Conservation (phyloP, 2,329 filamentous ascomycete genomes). For the Talaromyces sp. region DNA sequence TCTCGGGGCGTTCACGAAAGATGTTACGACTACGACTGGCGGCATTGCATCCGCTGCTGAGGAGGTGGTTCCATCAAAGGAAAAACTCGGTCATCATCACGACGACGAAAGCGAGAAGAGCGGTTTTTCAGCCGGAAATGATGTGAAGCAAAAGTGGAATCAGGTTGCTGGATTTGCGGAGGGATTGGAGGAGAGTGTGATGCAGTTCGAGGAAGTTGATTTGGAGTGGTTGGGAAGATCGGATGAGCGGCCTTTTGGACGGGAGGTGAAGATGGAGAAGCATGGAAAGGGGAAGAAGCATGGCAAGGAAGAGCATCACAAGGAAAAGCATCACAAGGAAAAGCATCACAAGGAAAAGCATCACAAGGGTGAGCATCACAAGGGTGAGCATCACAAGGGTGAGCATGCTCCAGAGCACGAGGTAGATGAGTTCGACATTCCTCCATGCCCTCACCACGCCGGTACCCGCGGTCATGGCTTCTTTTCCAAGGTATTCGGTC, state of each 20-base stretch:
- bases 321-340: background rate
- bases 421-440: background rate
- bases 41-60: background rate
- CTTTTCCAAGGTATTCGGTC: constrained; percentile 10
- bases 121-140: background rate
- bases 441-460: background rate
- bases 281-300: background rate
- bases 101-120: background rate
- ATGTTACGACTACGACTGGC: background rate
- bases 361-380: background rate
- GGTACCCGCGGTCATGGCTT: background rate
- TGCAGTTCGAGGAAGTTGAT: constrained; percentile 7
- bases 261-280: background rate
- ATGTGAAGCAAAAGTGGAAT: background rate
- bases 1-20: constrained; percentile 36
- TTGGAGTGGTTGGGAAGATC: constrained; percentile 1
- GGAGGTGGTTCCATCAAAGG: background rate
- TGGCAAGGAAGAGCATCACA: background rate
- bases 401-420: background rate
- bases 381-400: background rate
- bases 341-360: background rate
- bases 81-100: background rate
- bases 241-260: background rate
- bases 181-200: background rate
- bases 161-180: background rate